A percentile compares a stretch with the other conserved stretches of the same genome.
Evolutionary conservation across 164 flowering plant species (phyloP).

Genomic region (Chimonanthus salicifolius): DNA sequence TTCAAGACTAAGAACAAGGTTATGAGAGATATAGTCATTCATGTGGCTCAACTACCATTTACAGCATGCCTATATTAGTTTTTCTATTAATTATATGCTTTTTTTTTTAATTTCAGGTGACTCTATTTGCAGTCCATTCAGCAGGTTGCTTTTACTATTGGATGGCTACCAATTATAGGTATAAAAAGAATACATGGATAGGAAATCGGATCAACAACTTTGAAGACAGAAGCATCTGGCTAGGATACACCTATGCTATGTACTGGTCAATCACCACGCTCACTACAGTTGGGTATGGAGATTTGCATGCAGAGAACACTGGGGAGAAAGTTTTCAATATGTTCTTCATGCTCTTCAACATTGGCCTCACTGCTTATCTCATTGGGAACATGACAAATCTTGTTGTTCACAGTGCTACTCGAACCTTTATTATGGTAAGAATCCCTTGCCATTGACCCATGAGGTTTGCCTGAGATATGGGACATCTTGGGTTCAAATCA

Average conservation of each 20-base stretch:
- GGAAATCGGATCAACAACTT: slow-evolving; percentile 47
- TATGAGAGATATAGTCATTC: too few relatives aligned
- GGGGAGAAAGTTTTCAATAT: slow-evolving; percentile 74
- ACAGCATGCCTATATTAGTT: too few relatives aligned
- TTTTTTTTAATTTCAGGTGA: slow-evolving; percentile 42
- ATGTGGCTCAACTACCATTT: too few relatives aligned
- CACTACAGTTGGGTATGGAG: slow-evolving; percentile 86
- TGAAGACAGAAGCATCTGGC: slow-evolving; percentile 54
- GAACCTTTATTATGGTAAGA: slow-evolving; percentile 67
- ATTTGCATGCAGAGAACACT: slow-evolving; percentile 61
- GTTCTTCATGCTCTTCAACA: slow-evolving; percentile 78
- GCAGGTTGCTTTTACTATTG: slow-evolving; percentile 81
- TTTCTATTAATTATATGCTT: background rate
- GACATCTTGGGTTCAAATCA: too few relatives aligned
- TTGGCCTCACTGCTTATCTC: slow-evolving; percentile 76
- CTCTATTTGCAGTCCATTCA: slow-evolving; percentile 64
- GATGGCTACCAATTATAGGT: slow-evolving; percentile 48
- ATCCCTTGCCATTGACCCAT: background rate
- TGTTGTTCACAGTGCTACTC: slow-evolving; percentile 56
- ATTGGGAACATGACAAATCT: slow-evolving; percentile 92
- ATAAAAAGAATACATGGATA: slow-evolving; percentile 60
- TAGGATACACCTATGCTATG: slow-evolving; percentile 69
- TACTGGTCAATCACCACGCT: slow-evolving; percentile 86
- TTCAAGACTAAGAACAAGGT: too few relatives aligned
- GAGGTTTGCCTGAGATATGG: too few relatives aligned